These are phyloP conservation scores for Stygiomarasmius scandens DNA, from an alignment of 1,284 basidiomycete species.

Conservation along the genomic window DNA sequence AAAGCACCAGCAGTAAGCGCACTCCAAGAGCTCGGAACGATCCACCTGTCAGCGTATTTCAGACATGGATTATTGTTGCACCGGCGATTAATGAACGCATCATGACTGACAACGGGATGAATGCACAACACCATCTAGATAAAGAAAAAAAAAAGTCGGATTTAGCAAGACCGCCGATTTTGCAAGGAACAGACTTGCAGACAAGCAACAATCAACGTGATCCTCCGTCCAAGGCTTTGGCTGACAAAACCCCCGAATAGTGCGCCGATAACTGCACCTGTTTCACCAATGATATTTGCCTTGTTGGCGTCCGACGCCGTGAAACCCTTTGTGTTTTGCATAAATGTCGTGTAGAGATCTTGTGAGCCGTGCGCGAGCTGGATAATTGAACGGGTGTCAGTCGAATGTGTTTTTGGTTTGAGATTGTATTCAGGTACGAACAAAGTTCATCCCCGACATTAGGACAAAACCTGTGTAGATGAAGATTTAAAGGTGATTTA, in stretches of 20 bases:
- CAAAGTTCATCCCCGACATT: constrained; percentile 16
- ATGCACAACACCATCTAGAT: constrained; percentile 15
- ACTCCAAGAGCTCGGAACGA: constrained; percentile 68
- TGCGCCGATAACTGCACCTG: constrained; percentile 18
- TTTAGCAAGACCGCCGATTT: neutral
- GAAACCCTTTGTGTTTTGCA: constrained; percentile 65
- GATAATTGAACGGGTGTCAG: too few relatives aligned
- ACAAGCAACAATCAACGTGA: constrained; percentile 15
- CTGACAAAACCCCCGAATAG: constrained; percentile 16
- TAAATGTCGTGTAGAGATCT: constrained; percentile 83
- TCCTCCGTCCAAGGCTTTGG: constrained; percentile 14
- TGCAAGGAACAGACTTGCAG: constrained; percentile 1
- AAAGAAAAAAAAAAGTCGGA: neutral
- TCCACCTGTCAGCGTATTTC: constrained; percentile 53
- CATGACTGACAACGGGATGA: constrained; percentile 17
- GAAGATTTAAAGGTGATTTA: neutral
- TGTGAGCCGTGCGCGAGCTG: constrained; percentile 22
- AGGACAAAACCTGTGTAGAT: constrained; percentile 12
- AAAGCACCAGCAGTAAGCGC: constrained; percentile 79
- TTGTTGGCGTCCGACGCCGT: constrained; percentile 65
- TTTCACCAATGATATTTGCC: constrained; percentile 83
- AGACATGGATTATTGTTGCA: neutral
- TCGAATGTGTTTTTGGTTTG: too few relatives aligned
- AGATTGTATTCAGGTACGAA: too few relatives aligned
- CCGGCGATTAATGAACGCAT: neutral